These are phyloP conservation scores for Lodderomyces pseudojiufengensis DNA, from an alignment of 1,139 yeast genomes.

Conservation along the genomic window DNA sequence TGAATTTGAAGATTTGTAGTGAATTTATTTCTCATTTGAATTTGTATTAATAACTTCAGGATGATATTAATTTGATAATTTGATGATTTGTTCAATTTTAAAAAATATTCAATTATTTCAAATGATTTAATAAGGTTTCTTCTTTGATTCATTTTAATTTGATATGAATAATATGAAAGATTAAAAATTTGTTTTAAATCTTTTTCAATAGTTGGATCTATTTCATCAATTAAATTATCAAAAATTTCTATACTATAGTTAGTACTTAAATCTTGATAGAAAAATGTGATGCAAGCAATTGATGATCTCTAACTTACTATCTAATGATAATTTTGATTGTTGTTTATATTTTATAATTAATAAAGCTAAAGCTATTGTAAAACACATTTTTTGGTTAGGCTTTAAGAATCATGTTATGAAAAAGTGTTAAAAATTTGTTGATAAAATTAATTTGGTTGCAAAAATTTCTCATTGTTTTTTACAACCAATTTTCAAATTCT, in stretches of 20 bases:
- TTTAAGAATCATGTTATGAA: not conserved
- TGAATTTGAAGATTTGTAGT: constrained; percentile 5
- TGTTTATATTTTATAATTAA: constrained; percentile 10
- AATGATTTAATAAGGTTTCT: constrained; percentile 1
- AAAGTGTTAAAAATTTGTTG: too few species aligned
- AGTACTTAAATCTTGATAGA: not conserved
- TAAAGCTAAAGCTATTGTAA: constrained; percentile 13
- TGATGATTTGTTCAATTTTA: constrained; percentile 1
- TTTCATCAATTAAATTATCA: constrained; percentile 5
- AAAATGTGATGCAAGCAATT: too few species aligned
- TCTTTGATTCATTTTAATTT: not conserved
- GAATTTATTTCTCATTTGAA: constrained; percentile 3
- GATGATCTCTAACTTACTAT: constrained; percentile 1
- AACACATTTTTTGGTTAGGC: constrained; percentile 6
- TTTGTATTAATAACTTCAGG: constrained; percentile 4
- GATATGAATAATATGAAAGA: constrained; percentile 10
- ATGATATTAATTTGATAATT: constrained; percentile 10
- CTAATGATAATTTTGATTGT: not conserved
- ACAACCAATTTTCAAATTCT: not conserved
- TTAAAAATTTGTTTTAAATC: constrained; percentile 5
- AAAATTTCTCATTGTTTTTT: not conserved
- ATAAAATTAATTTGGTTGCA: constrained; percentile 5
- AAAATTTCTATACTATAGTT: constrained; percentile 5
- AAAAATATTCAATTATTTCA: constrained; percentile 10
- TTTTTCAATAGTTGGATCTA: constrained; percentile 8